Evolutionary conservation across 2,329 filamentous ascomycete genomes (phyloP).

Genomic region (Monilinia vaccinii-corymbosi): DNA sequence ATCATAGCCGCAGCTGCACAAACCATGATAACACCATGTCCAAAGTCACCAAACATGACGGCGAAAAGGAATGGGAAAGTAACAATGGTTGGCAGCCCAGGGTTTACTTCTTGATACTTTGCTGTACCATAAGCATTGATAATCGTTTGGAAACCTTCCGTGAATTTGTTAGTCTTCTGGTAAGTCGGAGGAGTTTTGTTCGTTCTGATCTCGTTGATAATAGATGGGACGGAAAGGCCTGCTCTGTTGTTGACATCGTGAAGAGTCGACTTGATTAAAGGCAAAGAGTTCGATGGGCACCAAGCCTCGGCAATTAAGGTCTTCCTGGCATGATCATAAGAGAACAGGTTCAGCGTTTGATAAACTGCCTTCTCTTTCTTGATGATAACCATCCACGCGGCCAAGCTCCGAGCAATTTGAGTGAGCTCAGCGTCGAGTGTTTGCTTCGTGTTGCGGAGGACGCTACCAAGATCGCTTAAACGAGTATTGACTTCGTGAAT

Average conservation of each 20-base stretch:
- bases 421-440: constrained; percentile 88
- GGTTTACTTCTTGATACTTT: constrained; percentile 96
- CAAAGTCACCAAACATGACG: constrained; percentile 99
- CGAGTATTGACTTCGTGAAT: constrained; percentile 95
- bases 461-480: constrained; percentile 81
- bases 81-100: constrained; percentile 86
- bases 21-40: constrained; percentile 86
- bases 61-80: constrained; percentile 99
- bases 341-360: constrained; percentile 90
- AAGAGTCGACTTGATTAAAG: constrained; percentile 82
- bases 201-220: constrained; percentile 94
- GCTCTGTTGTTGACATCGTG: constrained; percentile 96
- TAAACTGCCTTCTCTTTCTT: constrained; percentile 99
- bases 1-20: constrained; percentile 83
- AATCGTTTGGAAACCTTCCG: constrained; percentile 95
- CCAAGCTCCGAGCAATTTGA: constrained; percentile 85
- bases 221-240: constrained; percentile 92
- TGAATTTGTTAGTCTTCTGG: constrained; percentile 97
- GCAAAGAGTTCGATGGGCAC: constrained; percentile 86
- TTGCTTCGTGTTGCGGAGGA: constrained; percentile 88
- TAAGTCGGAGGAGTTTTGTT: constrained; percentile 97
- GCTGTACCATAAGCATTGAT: constrained; percentile 97
- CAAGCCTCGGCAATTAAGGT: constrained; percentile 96
- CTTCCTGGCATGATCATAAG: constrained; percentile 89
- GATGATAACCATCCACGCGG: constrained; percentile 94